Base-by-base conservation (phyloP, 495 filamentous ascomycete genomes). In the Corynascus novoguineensis region DNA sequence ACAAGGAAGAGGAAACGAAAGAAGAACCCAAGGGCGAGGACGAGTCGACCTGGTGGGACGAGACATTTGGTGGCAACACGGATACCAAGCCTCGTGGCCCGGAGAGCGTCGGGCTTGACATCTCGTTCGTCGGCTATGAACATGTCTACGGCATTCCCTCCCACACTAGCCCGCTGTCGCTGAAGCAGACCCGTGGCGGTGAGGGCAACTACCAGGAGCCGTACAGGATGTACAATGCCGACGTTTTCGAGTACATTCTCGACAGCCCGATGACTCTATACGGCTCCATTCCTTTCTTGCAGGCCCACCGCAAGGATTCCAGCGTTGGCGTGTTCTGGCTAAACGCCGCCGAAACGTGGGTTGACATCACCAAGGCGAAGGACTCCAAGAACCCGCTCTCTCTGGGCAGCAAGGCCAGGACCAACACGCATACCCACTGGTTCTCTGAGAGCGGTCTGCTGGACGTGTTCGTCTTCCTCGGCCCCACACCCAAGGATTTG, bases 181-280 rank as follows among this genome's bases (percentile, higher is more conserved):
- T 98, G 59, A 92, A 88, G 70, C 81, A 93, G 69, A 98, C 95
- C 32, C 83, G 91, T 21, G 92, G 92, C 56, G 91, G 90, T 22
- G 78, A 86, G 46, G 90, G 87, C 42, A 87, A 89, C 63, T 91
- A 96, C 69, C 75, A 80, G 19, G 86, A 97, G 37, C 95, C 93
- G n/a, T 98, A 98, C 74, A 83, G 95, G 41, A 69, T 97, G 63
- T 97, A 96, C 73, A 98, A 98, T 66, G 78, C 88, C 8, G 93
- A 98, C 70, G 92, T 98, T 17, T 97, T 98, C 63, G 93, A 98
- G 72, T 97, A 98, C 69, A 86, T 95, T 62, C 83, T 95, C 62
- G 86, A 97, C 71, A 97, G 89, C 71, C 90, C 93, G 2, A 98
- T 97, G 93, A 97, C 93, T n/a, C 75, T 97, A 21, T 98, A 98